These are phyloP conservation scores for Botrytis sinoallii DNA, from an alignment of 2,329 filamentous ascomycete genomes.

Conservation along the genomic window DNA sequence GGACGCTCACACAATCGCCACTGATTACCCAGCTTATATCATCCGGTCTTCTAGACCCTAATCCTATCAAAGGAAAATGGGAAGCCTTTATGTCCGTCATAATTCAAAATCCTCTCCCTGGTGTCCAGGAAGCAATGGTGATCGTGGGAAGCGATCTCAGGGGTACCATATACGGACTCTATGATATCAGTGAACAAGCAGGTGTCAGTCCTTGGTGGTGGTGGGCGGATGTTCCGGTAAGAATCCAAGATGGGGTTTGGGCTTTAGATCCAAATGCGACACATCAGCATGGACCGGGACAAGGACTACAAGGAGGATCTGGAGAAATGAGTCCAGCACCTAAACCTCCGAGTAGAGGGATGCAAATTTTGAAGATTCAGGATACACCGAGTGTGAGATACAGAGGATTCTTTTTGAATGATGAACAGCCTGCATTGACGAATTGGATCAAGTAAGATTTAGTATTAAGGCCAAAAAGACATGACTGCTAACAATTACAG, in stretches of 20 bases:
- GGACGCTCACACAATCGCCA: constrained; percentile 63
- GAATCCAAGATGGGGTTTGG: constrained; percentile 46
- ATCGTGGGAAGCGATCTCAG: constrained; percentile 65
- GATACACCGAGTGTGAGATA: constrained; percentile 54
- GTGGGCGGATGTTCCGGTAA: constrained; percentile 53
- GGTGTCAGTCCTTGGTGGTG: constrained; percentile 65
- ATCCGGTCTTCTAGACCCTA: constrained; percentile 55
- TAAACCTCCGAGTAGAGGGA: constrained; percentile 22
- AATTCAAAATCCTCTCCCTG: constrained; percentile 55
- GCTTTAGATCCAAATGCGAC: constrained; percentile 36
- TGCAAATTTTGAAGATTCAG: constrained; percentile 44
- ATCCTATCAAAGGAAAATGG: constrained; percentile 60
- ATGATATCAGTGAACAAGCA: constrained; percentile 70
- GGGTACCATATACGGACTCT: constrained; percentile 67
- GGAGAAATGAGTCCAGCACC: background rate
- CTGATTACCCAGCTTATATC: constrained; percentile 58
- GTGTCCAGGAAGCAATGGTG: constrained; percentile 57
- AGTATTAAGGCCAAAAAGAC: background rate
- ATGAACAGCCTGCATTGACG: constrained; percentile 59
- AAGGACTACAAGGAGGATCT: background rate
- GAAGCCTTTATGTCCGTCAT: constrained; percentile 63
- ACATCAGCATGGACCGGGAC: background rate
- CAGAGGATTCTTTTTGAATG: constrained; percentile 58
- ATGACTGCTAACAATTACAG: constrained; percentile 32
- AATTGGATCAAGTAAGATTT: constrained; percentile 53